Base-by-base conservation (phyloP, 2,329 filamentous ascomycete genomes). In the Ascochyta koolunga region DNA sequence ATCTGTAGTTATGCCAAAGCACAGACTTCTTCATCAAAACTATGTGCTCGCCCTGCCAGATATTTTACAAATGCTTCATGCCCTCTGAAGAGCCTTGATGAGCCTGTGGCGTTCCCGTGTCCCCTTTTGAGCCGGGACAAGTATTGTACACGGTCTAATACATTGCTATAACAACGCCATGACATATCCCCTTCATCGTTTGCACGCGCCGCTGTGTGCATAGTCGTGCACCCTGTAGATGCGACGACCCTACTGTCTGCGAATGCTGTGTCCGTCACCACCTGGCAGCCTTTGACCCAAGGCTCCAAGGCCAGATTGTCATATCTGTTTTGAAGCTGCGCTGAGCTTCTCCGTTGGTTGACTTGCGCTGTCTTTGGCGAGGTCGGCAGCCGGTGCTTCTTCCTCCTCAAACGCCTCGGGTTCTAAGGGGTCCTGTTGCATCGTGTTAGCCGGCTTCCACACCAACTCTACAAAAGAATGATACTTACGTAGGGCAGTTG, bases 401-500 rank as follows among this genome's bases (percentile, higher is more conserved):
- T 57, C 40, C 40, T 53, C 18, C 44, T 51, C 43, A 16, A 49
- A 31, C 10, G 58, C 53, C 10, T 68, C 64, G 24, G 59, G 48
- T 39, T 65, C 64, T 41, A 64, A 24, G 9, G 59, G 54, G 33
- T 68, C 65, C 65, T 68, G 33, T 21, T 27, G 10, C 18, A 18
- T 16, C 11, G 24, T 5, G 45, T 67, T 24, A 66, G 60, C 32
- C 11, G 27, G 5, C 9, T 25, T 21, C 2, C 16, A 4, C 22
- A 9, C n/a, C 11, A 15, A 19, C 1, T 24, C 4, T 15, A 5
- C 7, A 27, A 15, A 48, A 4, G 22, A 2, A 19, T 8, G 13
- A 29, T 21, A 58, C 65, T 15, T 56, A 70, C 68, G 35, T 71
- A 71, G 32, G 64, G 56, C 27, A 62, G 43, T 29, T 62, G 56